Percentiles rank a stretch among this genome's conserved stretches.
phyloP scores from a whole-genome alignment of 2,329 filamentous ascomycete genomes.

The Polytolypa hystricis region DNA sequence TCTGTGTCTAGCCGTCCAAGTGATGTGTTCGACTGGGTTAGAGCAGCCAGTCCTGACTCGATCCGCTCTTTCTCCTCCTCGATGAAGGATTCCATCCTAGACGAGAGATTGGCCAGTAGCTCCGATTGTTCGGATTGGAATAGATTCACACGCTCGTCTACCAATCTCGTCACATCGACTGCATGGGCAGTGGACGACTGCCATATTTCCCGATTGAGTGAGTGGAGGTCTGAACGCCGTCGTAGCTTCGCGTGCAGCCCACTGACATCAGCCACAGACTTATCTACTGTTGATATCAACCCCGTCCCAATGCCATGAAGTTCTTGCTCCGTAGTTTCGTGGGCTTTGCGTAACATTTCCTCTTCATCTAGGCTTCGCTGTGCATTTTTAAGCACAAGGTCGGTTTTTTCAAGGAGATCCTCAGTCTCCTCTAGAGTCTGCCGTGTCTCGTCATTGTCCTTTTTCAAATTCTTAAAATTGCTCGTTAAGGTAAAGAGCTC shows the following conservation, averaged over 20 bases:
- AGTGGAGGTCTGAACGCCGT: slow-evolving; percentile 73
- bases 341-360: slow-evolving; percentile 65
- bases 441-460: slow-evolving; percentile 72
- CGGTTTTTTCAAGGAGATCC: slow-evolving; percentile 73
- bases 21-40: slow-evolving; percentile 56
- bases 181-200: slow-evolving; percentile 64
- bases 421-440: slow-evolving; percentile 66
- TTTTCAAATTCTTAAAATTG: slow-evolving; percentile 77
- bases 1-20: slow-evolving; percentile 59
- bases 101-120: slow-evolving; percentile 56
- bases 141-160: slow-evolving; percentile 62
- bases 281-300: slow-evolving; percentile 65
- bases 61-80: slow-evolving; percentile 62
- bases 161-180: slow-evolving; percentile 59
- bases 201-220: slow-evolving; percentile 70
- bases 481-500: slow-evolving; percentile 80
- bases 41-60: slow-evolving; percentile 55
- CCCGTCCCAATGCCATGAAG: slow-evolving; percentile 62
- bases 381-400: slow-evolving; percentile 69
- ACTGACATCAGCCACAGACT: slow-evolving; percentile 68
- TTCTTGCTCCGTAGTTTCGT: slow-evolving; percentile 71
- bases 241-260: slow-evolving; percentile 77
- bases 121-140: slow-evolving; percentile 64
- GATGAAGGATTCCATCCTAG: slow-evolving; percentile 67
- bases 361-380: slow-evolving; percentile 69